A percentile compares a stretch with the other conserved stretches of the same genome.
phyloP scores from a whole-genome alignment of 176 grass and related monocot species.

The barley (Hordeum vulgare) region DNA sequence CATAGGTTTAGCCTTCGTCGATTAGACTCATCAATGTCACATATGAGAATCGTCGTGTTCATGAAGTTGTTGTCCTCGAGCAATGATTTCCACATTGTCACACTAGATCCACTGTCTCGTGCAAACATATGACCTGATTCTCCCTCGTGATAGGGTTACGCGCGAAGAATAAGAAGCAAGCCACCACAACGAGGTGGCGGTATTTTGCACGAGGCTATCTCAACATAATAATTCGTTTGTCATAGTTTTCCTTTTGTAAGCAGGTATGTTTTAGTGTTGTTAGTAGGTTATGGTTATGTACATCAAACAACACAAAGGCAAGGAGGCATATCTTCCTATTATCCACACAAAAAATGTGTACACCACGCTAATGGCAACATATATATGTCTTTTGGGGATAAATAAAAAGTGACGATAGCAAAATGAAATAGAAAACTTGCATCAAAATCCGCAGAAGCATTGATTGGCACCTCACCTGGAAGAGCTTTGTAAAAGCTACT shows the following conservation, averaged over 20 bases:
- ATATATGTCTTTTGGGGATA: background rate
- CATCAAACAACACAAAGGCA: background rate
- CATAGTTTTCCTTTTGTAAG: background rate
- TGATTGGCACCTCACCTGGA: slow-evolving; percentile 42
- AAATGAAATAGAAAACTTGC: background rate
- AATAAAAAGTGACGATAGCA: background rate
- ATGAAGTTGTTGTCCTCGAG: background rate
- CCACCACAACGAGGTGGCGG: background rate
- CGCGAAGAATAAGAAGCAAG: background rate
- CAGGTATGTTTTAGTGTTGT: background rate
- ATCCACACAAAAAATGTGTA: no score
- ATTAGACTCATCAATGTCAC: background rate
- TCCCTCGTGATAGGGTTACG: background rate
- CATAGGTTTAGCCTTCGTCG: background rate
- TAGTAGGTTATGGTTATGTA: background rate
- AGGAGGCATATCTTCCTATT: background rate
- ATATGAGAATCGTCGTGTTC: background rate
- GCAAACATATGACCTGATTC: background rate
- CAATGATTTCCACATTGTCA: background rate
- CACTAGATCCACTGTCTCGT: background rate
- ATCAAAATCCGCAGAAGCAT: background rate
- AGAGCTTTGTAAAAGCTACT: slow-evolving; percentile 95
- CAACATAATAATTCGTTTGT: background rate
- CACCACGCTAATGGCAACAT: no score
- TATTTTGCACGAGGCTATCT: background rate